Percentiles rank a stretch among this genome's conserved stretches.
These are phyloP conservation scores for Alternaria alternata DNA, from an alignment of 2,329 filamentous ascomycete species.

Conservation along the genomic window DNA sequence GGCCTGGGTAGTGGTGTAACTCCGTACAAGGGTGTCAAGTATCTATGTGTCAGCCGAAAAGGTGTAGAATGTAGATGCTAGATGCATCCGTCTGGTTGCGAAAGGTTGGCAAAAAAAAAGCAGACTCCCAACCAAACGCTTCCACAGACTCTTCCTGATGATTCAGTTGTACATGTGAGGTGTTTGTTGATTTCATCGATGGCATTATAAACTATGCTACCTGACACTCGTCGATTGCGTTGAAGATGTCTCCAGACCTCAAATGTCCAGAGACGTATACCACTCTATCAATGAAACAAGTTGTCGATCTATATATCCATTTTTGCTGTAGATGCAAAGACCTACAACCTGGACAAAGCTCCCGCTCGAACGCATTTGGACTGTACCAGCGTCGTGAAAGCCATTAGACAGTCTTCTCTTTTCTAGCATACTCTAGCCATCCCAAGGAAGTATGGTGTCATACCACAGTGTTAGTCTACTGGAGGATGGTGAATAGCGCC, in stretches of 20 bases:
- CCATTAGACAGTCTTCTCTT: background rate
- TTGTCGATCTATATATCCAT: background rate
- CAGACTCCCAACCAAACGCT: background rate
- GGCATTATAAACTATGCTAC: slow-evolving; percentile 2
- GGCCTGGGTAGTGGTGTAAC: slow-evolving; percentile 88
- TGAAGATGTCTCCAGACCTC: background rate
- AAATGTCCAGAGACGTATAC: background rate
- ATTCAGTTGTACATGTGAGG: background rate
- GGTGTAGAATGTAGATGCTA: slow-evolving; percentile 58
- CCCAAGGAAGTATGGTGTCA: background rate
- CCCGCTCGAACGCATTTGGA: background rate
- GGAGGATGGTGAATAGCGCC: background rate
- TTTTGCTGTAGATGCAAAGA: background rate
- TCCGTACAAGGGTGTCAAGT: slow-evolving; percentile 98
- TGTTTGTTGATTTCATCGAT: background rate
- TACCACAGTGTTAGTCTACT: background rate
- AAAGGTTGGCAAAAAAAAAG: background rate
- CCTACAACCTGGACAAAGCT: background rate
- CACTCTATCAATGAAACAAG: background rate
- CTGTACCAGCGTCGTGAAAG: background rate
- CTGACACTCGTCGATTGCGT: background rate
- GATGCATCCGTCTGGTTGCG: background rate
- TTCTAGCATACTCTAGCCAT: background rate
- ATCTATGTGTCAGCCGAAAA: slow-evolving; percentile 75
- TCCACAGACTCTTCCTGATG: background rate